Evolutionary conservation across 352 stramenopile genomes (phyloP).

Genomic region (Globisporangium takayamanum): DNA sequence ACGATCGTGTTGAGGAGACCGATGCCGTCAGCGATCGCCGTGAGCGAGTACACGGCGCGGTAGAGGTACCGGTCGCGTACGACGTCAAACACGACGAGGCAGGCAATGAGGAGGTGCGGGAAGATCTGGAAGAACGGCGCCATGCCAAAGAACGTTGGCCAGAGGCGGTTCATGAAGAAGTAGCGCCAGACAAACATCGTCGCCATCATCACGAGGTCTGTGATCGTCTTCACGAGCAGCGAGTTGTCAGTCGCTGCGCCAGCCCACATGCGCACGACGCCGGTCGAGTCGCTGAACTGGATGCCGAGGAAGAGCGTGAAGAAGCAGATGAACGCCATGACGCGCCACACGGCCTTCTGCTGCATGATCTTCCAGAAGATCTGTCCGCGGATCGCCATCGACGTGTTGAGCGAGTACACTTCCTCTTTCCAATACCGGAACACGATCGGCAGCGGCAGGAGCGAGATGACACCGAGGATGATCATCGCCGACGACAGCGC

Average conservation of each 20-base stretch:
- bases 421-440: slow-evolving; percentile 30
- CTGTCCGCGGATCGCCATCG: slow-evolving; percentile 22
- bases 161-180: slow-evolving; percentile 30
- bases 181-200: slow-evolving; percentile 29
- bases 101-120: slow-evolving; percentile 20
- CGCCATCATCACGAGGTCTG: slow-evolving; percentile 19
- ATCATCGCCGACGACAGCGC: slow-evolving; percentile 25
- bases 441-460: slow-evolving; percentile 22
- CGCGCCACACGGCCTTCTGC: slow-evolving; percentile 35
- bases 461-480: slow-evolving; percentile 24
- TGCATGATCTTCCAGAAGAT: slow-evolving; percentile 49
- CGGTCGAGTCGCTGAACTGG: slow-evolving; percentile 18
- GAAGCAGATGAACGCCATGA: slow-evolving; percentile 31
- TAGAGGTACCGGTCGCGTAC: slow-evolving; percentile 19
- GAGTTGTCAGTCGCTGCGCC: slow-evolving; percentile 24
- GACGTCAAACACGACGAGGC: slow-evolving; percentile 15
- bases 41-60: slow-evolving; percentile 17
- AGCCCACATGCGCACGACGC: slow-evolving; percentile 15
- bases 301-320: slow-evolving; percentile 29
- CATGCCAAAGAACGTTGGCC: slow-evolving; percentile 23
- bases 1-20: slow-evolving; percentile 23
- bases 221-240: slow-evolving; percentile 23
- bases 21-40: slow-evolving; percentile 23
- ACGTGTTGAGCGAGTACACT: slow-evolving; percentile 26
- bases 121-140: slow-evolving; percentile 24